Evolutionary conservation across 2,329 filamentous ascomycete genomes (phyloP).

Genomic region (Xylariomycetidae sp.): DNA sequence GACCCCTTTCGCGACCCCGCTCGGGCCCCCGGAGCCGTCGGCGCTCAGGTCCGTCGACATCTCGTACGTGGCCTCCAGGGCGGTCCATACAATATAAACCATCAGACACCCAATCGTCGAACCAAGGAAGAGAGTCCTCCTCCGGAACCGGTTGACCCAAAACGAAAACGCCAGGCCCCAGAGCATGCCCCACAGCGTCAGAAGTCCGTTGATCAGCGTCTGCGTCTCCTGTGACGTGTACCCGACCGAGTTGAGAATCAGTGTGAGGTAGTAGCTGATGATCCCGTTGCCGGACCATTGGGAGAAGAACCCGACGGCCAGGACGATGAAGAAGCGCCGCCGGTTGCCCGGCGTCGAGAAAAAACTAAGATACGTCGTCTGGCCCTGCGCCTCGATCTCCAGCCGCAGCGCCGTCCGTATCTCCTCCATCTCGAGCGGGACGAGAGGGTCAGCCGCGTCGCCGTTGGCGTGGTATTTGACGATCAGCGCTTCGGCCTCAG

Average conservation of each 20-base stretch:
- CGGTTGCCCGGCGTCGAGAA: slow-evolving; percentile 16
- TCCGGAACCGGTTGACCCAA: slow-evolving; percentile 19
- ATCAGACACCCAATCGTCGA: slow-evolving; percentile 15
- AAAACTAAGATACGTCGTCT: slow-evolving; percentile 15
- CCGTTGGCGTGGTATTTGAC: slow-evolving; percentile 11
- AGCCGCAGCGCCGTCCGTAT: slow-evolving; percentile 9
- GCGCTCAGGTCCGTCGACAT: slow-evolving; percentile 16
- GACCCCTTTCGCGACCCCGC: slow-evolving; percentile 14
- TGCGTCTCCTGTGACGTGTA: slow-evolving; percentile 29
- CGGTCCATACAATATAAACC: slow-evolving; percentile 12
- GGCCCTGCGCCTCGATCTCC: slow-evolving; percentile 8
- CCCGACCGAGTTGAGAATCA: slow-evolving; percentile 32
- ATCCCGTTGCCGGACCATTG: slow-evolving; percentile 29
- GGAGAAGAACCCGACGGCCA: slow-evolving; percentile 13
- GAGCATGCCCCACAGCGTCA: slow-evolving; percentile 41
- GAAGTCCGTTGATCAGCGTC: slow-evolving; percentile 36
- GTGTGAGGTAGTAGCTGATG: slow-evolving; percentile 30
- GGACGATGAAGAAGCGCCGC: slow-evolving; percentile 13
- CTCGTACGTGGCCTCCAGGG: slow-evolving; percentile 24
- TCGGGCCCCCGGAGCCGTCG: slow-evolving; percentile 13
- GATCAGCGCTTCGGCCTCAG: slow-evolving; percentile 12
- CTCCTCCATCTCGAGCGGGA: slow-evolving; percentile 18
- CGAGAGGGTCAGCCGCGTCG: slow-evolving; percentile 10
- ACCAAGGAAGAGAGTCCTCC: slow-evolving; percentile 20
- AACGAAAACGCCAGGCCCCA: slow-evolving; percentile 41